Percentiles rank a stretch among this genome's conserved stretches.
phyloP scores from a whole-genome alignment of 352 stramenopile genomes.

The Pythium myriotylum region DNA sequence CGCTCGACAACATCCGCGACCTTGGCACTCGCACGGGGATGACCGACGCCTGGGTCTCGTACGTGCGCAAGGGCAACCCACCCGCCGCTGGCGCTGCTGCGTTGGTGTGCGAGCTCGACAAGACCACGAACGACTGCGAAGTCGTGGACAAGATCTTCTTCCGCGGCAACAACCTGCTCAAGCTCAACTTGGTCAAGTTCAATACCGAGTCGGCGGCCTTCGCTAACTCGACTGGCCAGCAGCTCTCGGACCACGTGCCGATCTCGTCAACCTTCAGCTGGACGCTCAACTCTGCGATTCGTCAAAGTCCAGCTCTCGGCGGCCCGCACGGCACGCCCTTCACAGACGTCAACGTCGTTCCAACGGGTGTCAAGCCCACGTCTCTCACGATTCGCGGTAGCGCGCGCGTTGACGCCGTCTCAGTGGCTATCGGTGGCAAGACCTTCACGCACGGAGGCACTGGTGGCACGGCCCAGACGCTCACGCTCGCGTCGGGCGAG shows the following conservation, averaged over 20 bases:
- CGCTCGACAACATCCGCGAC: slow-evolving; percentile 41
- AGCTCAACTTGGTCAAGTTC: slow-evolving; percentile 41
- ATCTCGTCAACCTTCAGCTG: slow-evolving; percentile 47
- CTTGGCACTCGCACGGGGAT: slow-evolving; percentile 32
- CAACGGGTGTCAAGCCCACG: slow-evolving; percentile 28
- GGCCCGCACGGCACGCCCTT: slow-evolving; percentile 42
- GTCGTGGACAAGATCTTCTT: slow-evolving; percentile 70
- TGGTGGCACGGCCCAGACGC: slow-evolving; percentile 36
- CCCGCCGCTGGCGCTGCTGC: slow-evolving; percentile 38
- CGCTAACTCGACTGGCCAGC: slow-evolving; percentile 32
- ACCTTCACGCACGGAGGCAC: slow-evolving; percentile 40
- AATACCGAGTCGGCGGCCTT: slow-evolving; percentile 51
- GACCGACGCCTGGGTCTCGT: slow-evolving; percentile 53
- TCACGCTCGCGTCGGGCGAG: slow-evolving; percentile 39
- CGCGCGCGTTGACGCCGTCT: slow-evolving; percentile 41
- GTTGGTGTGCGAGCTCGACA: slow-evolving; percentile 38
- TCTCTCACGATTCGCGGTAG: slow-evolving; percentile 34
- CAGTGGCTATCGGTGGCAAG: slow-evolving; percentile 22
- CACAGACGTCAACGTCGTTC: slow-evolving; percentile 34
- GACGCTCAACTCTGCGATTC: slow-evolving; percentile 30
- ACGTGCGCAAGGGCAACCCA: slow-evolving; percentile 35
- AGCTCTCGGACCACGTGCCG: slow-evolving; percentile 50
- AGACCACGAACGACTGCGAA: slow-evolving; percentile 47
- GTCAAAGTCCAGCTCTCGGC: slow-evolving; percentile 38
- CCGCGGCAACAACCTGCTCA: slow-evolving; percentile 37